Percentiles rank a stretch among this genome's conserved stretches.
Conservation (phyloP, 192 early-diverging fungal species). For the Rhizoclosmatium globosum region DNA sequence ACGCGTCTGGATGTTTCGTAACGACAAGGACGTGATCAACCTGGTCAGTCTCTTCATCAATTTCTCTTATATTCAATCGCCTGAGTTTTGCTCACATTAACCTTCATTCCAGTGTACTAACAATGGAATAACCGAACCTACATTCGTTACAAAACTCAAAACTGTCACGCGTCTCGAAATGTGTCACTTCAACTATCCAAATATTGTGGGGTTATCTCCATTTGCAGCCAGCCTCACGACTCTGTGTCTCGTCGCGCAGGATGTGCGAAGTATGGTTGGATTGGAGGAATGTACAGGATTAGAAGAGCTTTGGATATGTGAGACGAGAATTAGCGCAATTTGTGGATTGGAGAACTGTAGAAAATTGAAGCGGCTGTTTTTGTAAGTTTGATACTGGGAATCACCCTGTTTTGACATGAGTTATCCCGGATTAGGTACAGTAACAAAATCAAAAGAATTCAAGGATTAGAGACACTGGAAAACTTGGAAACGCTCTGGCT, state of each 20-base stretch:
- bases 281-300: conserved; percentile 47
- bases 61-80: background rate
- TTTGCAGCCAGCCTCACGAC: conserved; percentile 49
- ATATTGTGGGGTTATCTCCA: conserved; percentile 47
- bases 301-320: conserved; percentile 68
- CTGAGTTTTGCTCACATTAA: background rate
- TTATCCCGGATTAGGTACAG: conserved; percentile 47
- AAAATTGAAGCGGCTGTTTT: conserved; percentile 54
- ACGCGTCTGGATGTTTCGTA: conserved; percentile 39
- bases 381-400: conserved; percentile 42
- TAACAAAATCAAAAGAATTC: conserved; percentile 59
- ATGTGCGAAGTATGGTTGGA: conserved; percentile 55
- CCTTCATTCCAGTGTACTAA: conserved; percentile 41
- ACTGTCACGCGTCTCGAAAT: conserved; percentile 56
- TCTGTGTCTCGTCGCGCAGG: conserved; percentile 67
- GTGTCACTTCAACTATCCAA: conserved; percentile 64
- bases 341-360: conserved; percentile 45
- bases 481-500: conserved; percentile 62
- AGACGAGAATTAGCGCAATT: conserved; percentile 56
- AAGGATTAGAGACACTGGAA: conserved; percentile 54
- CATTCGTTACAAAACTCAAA: conserved; percentile 28
- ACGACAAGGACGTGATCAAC: conserved; percentile 42
- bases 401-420: background rate
- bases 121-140: conserved; percentile 46
- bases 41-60: conserved; percentile 31